phyloP scores from a whole-genome alignment of 768 basidiomycete genomes.

The Leccinum sublutescens region DNA sequence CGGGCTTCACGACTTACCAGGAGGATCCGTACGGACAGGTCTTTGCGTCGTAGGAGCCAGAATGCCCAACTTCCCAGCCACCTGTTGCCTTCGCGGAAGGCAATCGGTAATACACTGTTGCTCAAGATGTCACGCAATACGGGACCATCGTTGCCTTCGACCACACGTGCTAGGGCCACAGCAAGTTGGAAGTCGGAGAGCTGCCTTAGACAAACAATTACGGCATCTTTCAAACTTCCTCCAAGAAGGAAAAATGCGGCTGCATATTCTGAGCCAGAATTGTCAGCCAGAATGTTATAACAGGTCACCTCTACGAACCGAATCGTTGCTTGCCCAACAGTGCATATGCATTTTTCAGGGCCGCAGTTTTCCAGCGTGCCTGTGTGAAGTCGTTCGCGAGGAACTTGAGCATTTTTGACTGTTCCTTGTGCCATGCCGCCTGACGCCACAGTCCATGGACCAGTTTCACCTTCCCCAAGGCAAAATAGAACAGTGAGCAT shows the following conservation, averaged over 20 bases:
- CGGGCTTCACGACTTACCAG: constrained; percentile 52
- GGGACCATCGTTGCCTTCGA: constrained; percentile 83
- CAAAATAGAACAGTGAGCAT: constrained; percentile 93
- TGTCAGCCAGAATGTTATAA: constrained; percentile 4
- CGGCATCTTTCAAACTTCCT: constrained; percentile 84
- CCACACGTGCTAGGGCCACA: constrained; percentile 77
- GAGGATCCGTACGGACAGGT: constrained; percentile 86
- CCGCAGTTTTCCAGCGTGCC: constrained; percentile 86
- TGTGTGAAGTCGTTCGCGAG: constrained; percentile 84
- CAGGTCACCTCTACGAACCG: constrained; percentile 50
- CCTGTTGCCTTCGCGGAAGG: constrained; percentile 84
- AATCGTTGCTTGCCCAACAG: constrained; percentile 88
- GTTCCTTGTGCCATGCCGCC: constrained; percentile 91
- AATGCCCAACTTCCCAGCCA: constrained; percentile 97
- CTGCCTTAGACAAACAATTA: constrained; percentile 85
- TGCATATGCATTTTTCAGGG: constrained; percentile 94
- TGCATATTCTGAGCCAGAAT: constrained; percentile 75
- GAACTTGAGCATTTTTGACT: constrained; percentile 86
- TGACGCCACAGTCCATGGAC: constrained; percentile 97
- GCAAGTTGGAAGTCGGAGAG: constrained; percentile 90
- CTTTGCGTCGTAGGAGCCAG: constrained; percentile 86
- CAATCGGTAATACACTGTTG: constrained; percentile 76
- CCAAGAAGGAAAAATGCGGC: constrained; percentile 97
- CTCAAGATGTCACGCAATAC: constrained; percentile 68
- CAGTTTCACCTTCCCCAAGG: constrained; percentile 86